phyloP scores from a whole-genome alignment of 129 eudicot genomes.

The Scalesia atractyloides region DNA sequence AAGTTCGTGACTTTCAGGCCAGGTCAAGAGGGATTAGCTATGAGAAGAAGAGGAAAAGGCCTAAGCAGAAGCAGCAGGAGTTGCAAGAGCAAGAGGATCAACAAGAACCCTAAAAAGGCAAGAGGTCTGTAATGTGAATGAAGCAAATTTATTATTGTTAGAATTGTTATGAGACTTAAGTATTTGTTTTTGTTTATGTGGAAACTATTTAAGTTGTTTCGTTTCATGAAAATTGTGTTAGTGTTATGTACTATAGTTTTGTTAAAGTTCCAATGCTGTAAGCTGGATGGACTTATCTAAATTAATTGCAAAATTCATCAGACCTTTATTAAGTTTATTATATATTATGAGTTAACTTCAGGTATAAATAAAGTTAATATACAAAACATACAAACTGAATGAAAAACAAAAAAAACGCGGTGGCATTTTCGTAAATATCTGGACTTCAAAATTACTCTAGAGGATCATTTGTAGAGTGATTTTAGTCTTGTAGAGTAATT shows the following conservation, averaged over 20 bases:
- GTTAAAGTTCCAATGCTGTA: constrained; percentile 17
- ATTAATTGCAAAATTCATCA: neutral
- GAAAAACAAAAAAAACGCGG: too few species aligned
- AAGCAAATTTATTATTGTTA: constrained; percentile 2
- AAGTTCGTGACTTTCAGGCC: constrained; percentile 47
- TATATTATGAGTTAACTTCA: too few species aligned
- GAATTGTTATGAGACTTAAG: neutral
- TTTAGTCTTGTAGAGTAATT: too few species aligned
- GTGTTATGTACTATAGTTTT: constrained; percentile 1
- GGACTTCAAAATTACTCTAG: too few species aligned
- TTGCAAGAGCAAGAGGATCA: constrained; percentile 24
- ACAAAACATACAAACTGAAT: too few species aligned
- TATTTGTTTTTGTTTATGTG: neutral
- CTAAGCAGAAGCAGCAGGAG: constrained; percentile 27
- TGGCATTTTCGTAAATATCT: too few species aligned
- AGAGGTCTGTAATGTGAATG: constrained; percentile 24
- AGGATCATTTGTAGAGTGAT: too few species aligned
- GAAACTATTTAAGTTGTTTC: constrained; percentile 21
- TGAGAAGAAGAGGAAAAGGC: constrained; percentile 46
- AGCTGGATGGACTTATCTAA: neutral
- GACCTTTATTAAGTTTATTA: neutral
- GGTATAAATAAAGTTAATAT: too few species aligned
- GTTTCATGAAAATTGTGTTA: constrained; percentile 7
- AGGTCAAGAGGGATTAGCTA: constrained; percentile 44
- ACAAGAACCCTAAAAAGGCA: constrained; percentile 26